Base-by-base conservation (phyloP, 148 eudicot species). In the Fagopyrum esculentum region DNA sequence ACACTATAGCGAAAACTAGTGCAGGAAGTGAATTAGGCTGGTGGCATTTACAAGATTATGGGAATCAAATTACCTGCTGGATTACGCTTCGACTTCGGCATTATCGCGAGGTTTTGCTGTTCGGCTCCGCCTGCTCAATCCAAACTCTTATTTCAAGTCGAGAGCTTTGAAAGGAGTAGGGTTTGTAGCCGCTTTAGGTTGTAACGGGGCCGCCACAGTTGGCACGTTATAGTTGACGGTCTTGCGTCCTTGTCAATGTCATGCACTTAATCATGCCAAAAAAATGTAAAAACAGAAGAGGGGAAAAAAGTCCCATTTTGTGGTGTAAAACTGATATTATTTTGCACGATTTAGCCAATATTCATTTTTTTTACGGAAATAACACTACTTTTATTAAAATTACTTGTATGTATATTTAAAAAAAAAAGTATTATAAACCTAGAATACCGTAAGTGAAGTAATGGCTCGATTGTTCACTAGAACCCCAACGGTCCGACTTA, bases 1-100 rank as follows among this genome's bases (percentile, higher is more conserved):
- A 4, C 17, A 13, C 15, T 3, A 13, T 13, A 54, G 19, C 59
- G 59, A 54, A 54, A 16, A n/a, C n/a, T n/a, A n/a, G n/a, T n/a
- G n/a, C n/a, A n/a, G n/a, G n/a, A n/a, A n/a, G n/a, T n/a, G n/a
- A n/a, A n/a, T n/a, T n/a, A n/a, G n/a, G n/a, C n/a, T 4, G 19
- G 19, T 54, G 19, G 13, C 26, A 29, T 8, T 61, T 26, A 61
- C 13, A 17, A 64, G 46, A 64, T 40, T 30, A 2, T 4, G 12
- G 70, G 30, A 12, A 64, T 64, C 30, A 64, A 12, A 64, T 64
- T 64, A 64, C 70, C 70, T 30, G 70, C 45, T 35, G 45, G 11
- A 64, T 64, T 64, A 8, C 70, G 70, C 70, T 64, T 64, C 45
- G 70, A 64, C 70, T 64, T 64, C 45, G 70, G 70, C 70, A 64